Conservation (phyloP, 345 rosid species). For the Hibiscus tridactylites region DNA sequence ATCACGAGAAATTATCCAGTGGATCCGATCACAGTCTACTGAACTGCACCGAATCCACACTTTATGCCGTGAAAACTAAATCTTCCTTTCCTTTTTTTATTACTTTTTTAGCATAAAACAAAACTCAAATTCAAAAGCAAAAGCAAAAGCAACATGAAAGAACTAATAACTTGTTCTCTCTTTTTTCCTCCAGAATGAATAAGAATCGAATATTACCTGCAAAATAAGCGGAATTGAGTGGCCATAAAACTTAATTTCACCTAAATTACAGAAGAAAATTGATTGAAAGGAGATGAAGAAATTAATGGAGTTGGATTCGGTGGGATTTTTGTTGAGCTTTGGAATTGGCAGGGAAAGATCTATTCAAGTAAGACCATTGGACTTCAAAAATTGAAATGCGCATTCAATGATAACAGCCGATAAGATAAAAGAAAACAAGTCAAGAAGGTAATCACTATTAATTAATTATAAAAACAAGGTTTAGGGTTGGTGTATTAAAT, state of each 20-base stretch:
- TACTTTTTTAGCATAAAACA: not conserved
- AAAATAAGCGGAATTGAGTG: not conserved
- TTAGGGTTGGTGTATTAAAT: not conserved
- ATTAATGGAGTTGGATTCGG: conserved; percentile 4
- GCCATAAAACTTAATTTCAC: not conserved
- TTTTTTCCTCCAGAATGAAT: not conserved
- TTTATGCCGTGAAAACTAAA: conserved; percentile 3
- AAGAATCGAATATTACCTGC: conserved; percentile 4
- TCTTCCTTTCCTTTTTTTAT: not conserved
- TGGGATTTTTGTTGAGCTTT: not conserved
- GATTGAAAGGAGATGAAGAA: not conserved
- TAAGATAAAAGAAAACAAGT: not conserved
- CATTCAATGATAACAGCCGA: not conserved
- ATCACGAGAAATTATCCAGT: conserved; percentile 18
- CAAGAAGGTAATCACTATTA: not conserved
- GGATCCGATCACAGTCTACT: conserved; percentile 25
- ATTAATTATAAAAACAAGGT: not conserved
- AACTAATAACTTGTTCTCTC: not conserved
- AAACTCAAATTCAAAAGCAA: not conserved
- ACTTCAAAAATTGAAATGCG: not conserved
- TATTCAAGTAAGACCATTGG: not conserved
- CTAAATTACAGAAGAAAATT: not conserved
- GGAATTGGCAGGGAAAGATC: not conserved
- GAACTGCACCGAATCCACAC: conserved; percentile 17
- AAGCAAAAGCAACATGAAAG: not conserved